A percentile compares a stretch with the other conserved stretches of the same genome.
Conservation (phyloP, 2,329 filamentous ascomycete species). For the Emmonsiellopsis sp. region DNA sequence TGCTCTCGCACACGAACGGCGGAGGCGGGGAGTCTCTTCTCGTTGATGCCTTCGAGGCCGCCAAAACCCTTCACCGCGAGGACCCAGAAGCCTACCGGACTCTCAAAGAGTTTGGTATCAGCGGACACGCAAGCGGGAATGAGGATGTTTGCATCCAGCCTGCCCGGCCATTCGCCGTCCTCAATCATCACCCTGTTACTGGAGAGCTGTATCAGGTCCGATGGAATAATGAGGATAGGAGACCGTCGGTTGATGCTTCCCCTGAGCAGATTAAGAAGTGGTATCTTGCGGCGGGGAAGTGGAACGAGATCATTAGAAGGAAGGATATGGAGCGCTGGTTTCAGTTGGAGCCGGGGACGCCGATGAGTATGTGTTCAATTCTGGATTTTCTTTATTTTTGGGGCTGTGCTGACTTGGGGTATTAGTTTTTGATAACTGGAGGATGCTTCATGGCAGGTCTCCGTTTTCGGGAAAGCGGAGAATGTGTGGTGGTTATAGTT, state of each 20-base stretch:
- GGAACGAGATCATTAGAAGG: constrained; percentile 59
- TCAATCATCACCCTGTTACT: constrained; percentile 48
- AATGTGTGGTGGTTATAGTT: constrained; percentile 86
- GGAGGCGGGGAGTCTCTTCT: constrained; percentile 69
- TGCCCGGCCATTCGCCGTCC: constrained; percentile 59
- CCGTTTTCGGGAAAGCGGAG: constrained; percentile 75
- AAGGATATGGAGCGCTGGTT: constrained; percentile 65
- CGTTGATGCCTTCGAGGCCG: constrained; percentile 77
- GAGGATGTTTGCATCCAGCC: constrained; percentile 72
- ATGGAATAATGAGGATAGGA: constrained; percentile 91
- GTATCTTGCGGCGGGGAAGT: constrained; percentile 73
- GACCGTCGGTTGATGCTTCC: constrained; percentile 51
- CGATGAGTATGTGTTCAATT: constrained; percentile 53
- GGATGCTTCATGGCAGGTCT: constrained; percentile 78
- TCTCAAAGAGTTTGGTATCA: constrained; percentile 51
- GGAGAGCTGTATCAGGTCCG: constrained; percentile 55
- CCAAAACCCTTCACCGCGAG: constrained; percentile 48
- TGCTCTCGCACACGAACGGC: constrained; percentile 63
- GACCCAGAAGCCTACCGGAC: constrained; percentile 48
- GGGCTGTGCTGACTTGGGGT: constrained; percentile 2
- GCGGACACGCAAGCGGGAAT: constrained; percentile 82
- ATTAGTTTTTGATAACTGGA: constrained; percentile 90
- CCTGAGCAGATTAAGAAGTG: constrained; percentile 49
- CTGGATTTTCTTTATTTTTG: not conserved
- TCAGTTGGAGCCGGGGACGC: constrained; percentile 68